phyloP scores from a whole-genome alignment of 2,329 filamentous ascomycete genomes.

The Hymenoscyphus linearis region DNA sequence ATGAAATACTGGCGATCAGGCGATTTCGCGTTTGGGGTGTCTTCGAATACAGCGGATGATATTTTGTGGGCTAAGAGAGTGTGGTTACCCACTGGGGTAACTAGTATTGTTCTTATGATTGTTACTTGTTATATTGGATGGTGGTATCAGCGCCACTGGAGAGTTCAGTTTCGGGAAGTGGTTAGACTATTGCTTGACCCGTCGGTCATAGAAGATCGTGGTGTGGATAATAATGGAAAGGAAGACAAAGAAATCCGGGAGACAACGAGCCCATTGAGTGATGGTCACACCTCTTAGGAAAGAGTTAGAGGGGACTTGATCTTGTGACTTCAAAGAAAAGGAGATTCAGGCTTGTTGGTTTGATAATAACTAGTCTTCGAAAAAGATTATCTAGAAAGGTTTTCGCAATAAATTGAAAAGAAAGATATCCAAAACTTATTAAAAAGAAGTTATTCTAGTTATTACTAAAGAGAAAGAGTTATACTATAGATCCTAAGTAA shows the following conservation, averaged over 20 bases:
- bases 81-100: slow-evolving; percentile 13
- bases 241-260: not conserved
- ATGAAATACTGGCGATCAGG: slow-evolving; percentile 5
- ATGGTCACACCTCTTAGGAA: too few species aligned
- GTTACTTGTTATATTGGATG: slow-evolving; percentile 13
- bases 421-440: too few species aligned
- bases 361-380: too few species aligned
- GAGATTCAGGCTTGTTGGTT: too few species aligned
- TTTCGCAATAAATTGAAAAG: too few species aligned
- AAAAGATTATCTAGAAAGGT: too few species aligned
- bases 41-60: slow-evolving; percentile 5
- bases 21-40: slow-evolving; percentile 3
- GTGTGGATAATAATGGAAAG: not conserved
- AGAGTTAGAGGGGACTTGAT: too few species aligned
- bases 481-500: too few species aligned
- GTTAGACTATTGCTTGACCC: not conserved
- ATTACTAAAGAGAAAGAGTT: too few species aligned
- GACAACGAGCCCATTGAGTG: not conserved
- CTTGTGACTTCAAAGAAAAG: too few species aligned
- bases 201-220: not conserved
- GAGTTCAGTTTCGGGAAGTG: not conserved
- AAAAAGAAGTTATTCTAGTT: too few species aligned
- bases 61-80: slow-evolving; percentile 7
- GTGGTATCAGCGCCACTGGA: slow-evolving; percentile 15
- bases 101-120: slow-evolving; percentile 10